phyloP scores from a whole-genome alignment of 768 basidiomycete genomes.

The Nidula microcarpa region DNA sequence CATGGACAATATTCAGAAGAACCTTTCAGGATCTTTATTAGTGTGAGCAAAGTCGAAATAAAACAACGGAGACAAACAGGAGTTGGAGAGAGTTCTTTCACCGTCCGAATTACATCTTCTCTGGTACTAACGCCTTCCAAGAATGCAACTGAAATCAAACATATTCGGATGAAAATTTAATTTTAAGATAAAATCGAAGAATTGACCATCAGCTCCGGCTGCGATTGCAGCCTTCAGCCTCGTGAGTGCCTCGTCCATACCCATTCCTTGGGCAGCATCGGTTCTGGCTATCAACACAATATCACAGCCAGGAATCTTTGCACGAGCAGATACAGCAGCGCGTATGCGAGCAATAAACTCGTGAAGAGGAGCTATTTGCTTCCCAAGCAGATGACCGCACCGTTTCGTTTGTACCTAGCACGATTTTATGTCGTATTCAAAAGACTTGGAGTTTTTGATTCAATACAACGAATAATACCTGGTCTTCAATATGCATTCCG shows the following conservation, averaged over 20 bases:
- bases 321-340: conserved; percentile 46
- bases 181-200: background rate
- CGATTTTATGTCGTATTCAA: background rate
- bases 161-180: conserved; percentile 8
- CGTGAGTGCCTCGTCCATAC: conserved; percentile 46
- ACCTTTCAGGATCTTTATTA: conserved; percentile 14
- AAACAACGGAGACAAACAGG: conserved; percentile 19
- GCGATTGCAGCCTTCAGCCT: conserved; percentile 43
- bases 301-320: conserved; percentile 43
- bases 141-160: conserved; percentile 36
- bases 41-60: too few relatives aligned
- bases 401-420: conserved; percentile 39
- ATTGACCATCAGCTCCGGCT: conserved; percentile 40
- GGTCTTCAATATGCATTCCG: conserved; percentile 54
- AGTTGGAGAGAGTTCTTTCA: conserved; percentile 34
- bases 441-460: background rate
- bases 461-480: conserved; percentile 23
- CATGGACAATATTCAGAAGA: conserved; percentile 49
- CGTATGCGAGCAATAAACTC: conserved; percentile 52
- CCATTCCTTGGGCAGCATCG: conserved; percentile 47
- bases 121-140: conserved; percentile 47
- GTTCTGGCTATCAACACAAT: conserved; percentile 51
- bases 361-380: conserved; percentile 46
- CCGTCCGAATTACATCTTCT: conserved; percentile 37
- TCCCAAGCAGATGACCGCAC: conserved; percentile 53